Evolutionary conservation across 345 rosid species (phyloP).

Genomic region (Populus simonii): DNA sequence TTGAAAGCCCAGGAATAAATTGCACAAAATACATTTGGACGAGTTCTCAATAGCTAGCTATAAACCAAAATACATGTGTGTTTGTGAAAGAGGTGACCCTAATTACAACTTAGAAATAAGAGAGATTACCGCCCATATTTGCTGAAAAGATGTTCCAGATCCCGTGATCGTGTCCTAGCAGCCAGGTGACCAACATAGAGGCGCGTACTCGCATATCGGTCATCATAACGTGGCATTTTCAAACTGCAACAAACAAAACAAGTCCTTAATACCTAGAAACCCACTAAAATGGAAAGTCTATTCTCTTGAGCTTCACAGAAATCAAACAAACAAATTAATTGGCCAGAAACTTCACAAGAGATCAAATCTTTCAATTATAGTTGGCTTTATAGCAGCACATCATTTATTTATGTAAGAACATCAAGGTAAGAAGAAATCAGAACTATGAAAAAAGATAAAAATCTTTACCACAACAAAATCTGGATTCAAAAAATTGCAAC

Average conservation of each 20-base stretch:
- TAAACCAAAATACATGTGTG: neutral
- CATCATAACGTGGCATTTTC: slow-evolving; percentile 75
- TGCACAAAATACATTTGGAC: neutral
- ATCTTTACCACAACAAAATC: neutral
- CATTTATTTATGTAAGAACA: neutral
- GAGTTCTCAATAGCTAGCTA: neutral
- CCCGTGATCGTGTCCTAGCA: slow-evolving; percentile 63
- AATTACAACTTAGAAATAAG: neutral
- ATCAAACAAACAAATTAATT: neutral
- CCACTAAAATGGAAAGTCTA: neutral
- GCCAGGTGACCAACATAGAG: slow-evolving; percentile 75
- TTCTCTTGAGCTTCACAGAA: neutral
- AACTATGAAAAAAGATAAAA: neutral
- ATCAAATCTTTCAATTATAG: neutral
- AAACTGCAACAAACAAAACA: slow-evolving; percentile 17
- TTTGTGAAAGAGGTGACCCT: neutral
- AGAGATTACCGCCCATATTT: slow-evolving; percentile 66
- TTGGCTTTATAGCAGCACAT: neutral
- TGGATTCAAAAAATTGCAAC: neutral
- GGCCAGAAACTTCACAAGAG: neutral
- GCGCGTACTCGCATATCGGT: slow-evolving; percentile 59
- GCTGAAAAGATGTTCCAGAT: slow-evolving; percentile 65
- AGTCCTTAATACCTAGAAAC: neutral
- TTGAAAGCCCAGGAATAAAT: neutral
- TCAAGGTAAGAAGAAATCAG: neutral